phyloP scores from a whole-genome alignment of 2,329 filamentous ascomycete genomes.

The Aspergillus sojae region DNA sequence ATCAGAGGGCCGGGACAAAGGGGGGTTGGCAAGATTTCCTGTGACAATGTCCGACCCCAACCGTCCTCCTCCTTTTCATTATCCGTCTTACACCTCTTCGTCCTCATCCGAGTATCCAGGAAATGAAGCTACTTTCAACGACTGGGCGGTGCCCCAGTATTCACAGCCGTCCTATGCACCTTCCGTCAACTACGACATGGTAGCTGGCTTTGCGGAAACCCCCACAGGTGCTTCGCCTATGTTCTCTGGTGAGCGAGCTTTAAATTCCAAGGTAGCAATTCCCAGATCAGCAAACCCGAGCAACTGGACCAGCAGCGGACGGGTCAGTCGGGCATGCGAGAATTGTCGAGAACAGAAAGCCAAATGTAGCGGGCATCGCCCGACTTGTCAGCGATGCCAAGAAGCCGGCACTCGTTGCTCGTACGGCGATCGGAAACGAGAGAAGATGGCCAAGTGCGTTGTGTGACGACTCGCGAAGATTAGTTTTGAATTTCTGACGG shows the following conservation, averaged over 20 bases:
- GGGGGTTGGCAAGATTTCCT: constrained; percentile 12
- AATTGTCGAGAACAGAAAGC: constrained; percentile 50
- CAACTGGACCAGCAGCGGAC: constrained; percentile 30
- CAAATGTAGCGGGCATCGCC: constrained; percentile 50
- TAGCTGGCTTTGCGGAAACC: constrained; percentile 18
- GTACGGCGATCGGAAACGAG: constrained; percentile 49
- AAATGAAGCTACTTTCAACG: constrained; percentile 17
- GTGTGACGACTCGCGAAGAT: constrained; percentile 4
- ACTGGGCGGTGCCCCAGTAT: constrained; percentile 22
- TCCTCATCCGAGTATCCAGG: constrained; percentile 17
- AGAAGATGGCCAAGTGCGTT: constrained; percentile 46
- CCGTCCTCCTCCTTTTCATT: constrained; percentile 20
- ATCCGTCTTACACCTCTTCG: constrained; percentile 17
- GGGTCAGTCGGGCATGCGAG: constrained; percentile 46
- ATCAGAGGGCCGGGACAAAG: constrained; percentile 16
- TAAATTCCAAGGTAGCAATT: constrained; percentile 35
- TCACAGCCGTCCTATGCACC: constrained; percentile 20
- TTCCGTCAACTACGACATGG: constrained; percentile 18
- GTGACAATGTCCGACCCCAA: constrained; percentile 27
- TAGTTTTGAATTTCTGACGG: constrained; percentile 13
- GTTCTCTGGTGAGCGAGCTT: constrained; percentile 18
- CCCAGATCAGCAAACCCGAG: constrained; percentile 28
- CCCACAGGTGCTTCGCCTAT: constrained; percentile 13
- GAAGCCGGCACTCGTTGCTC: constrained; percentile 44
- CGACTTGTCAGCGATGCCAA: constrained; percentile 46